Evolutionary conservation across 176 grass and related monocot genomes (phyloP).

Genomic region (Oropetium thomaeum): DNA sequence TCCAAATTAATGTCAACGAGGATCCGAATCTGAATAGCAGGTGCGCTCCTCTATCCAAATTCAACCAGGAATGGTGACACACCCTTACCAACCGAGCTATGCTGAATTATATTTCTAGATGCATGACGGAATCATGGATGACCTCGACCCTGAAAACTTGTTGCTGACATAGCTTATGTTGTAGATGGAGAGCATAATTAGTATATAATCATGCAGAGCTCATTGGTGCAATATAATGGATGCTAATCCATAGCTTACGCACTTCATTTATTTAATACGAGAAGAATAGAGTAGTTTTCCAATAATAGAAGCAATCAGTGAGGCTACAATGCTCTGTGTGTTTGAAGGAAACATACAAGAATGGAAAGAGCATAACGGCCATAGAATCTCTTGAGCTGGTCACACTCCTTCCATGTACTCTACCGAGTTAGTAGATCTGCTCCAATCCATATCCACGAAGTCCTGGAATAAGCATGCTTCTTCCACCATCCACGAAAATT

Average conservation of each 20-base stretch:
- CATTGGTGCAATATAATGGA: slow-evolving; percentile 32
- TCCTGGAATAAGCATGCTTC: neutral
- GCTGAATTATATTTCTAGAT: neutral
- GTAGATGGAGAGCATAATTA: neutral
- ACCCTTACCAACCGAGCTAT: neutral
- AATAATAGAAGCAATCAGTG: slow-evolving; percentile 26
- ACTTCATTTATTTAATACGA: slow-evolving; percentile 31
- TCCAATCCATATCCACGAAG: slow-evolving; percentile 31
- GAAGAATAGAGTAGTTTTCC: slow-evolving; percentile 16
- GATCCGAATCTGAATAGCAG: neutral
- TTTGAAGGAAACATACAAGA: slow-evolving; percentile 6
- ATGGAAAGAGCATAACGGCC: slow-evolving; percentile 25
- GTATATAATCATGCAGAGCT: slow-evolving; percentile 14
- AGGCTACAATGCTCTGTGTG: neutral
- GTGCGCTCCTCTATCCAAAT: too few relatives aligned
- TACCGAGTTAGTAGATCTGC: neutral
- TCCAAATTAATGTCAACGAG: neutral
- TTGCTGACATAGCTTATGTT: neutral
- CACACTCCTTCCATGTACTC: neutral
- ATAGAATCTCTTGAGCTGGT: slow-evolving; percentile 35
- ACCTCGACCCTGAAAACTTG: slow-evolving; percentile 1
- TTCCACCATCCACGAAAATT: too few relatives aligned
- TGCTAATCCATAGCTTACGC: neutral
- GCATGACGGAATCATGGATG: neutral
- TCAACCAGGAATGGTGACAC: too few relatives aligned